A percentile compares a stretch with the other conserved stretches of the same genome.
Conservation (phyloP, 2,329 filamentous ascomycete species). For the Curvularia lunata region DNA sequence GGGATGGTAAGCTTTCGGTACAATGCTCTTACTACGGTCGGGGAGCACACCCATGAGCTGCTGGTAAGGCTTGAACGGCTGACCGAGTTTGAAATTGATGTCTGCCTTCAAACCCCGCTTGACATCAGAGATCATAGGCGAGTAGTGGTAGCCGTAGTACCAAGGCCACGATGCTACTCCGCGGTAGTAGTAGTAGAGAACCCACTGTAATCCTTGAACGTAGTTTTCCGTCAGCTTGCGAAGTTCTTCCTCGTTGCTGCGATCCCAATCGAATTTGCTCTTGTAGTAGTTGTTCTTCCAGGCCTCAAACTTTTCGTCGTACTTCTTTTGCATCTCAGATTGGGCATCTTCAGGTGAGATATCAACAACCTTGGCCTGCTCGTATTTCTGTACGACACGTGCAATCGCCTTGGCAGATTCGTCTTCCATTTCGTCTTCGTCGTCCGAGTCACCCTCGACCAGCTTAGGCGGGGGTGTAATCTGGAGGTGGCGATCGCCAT, state of each 20-base stretch:
- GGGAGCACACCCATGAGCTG: slow-evolving; percentile 98
- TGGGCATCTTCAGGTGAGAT: slow-evolving; percentile 79
- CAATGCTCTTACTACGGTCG: slow-evolving; percentile 96
- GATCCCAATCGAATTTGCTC: slow-evolving; percentile 87
- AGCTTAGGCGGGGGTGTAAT: slow-evolving; percentile 64
- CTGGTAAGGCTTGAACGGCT: slow-evolving; percentile 93
- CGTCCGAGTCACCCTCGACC: slow-evolving; percentile 61
- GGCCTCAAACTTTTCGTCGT: slow-evolving; percentile 84
- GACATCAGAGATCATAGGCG: slow-evolving; percentile 96
- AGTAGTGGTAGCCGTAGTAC: slow-evolving; percentile 97
- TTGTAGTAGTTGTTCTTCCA: slow-evolving; percentile 97
- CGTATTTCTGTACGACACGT: slow-evolving; percentile 86
- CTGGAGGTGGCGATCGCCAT: slow-evolving; percentile 70
- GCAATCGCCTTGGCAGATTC: slow-evolving; percentile 83
- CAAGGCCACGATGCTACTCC: slow-evolving; percentile 98
- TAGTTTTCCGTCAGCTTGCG: slow-evolving; percentile 90
- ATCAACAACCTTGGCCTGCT: slow-evolving; percentile 86
- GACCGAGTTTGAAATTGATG: slow-evolving; percentile 89
- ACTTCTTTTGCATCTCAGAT: slow-evolving; percentile 79
- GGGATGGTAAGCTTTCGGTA: slow-evolving; percentile 83
- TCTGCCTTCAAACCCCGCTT: slow-evolving; percentile 84
- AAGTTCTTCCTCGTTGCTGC: slow-evolving; percentile 80
- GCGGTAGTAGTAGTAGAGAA: slow-evolving; percentile 96
- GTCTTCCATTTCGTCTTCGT: slow-evolving; percentile 76
- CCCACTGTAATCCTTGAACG: slow-evolving; percentile 96